Base-by-base conservation (phyloP, 768 basidiomycete species). In the Cytidiella melzeri region DNA sequence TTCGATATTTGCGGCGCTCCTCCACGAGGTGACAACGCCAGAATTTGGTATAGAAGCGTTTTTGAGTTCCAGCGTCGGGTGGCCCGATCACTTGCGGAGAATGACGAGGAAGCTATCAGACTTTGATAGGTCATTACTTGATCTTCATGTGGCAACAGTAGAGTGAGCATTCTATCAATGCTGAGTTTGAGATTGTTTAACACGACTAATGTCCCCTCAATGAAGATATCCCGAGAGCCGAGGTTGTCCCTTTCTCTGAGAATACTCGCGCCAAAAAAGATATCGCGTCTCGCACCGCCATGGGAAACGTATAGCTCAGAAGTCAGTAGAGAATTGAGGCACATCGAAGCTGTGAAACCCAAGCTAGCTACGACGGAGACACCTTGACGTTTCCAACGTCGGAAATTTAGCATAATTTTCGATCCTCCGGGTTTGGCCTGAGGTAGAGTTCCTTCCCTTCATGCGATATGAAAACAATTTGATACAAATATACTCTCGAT, bases 231-330 rank as follows among this genome's bases (percentile, higher is more conserved):
- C 54, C 54, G 54, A 44, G 21, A 41, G 23, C 54, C 54, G 54
- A 55, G 41, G 41, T 55, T 55, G 45, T 21, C 41, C 54, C 54
- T 52, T 47, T 28, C 39, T 49, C 45, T 55, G 54, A 37, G 54
- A 55, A 55, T 19, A 13, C 24, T 13, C 23, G 9, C 21, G 18
- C 47, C n/a, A 19, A 52, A 55, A 52, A 50, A 38, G 54, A 55
- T 55, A 55, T 43, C 38, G 26, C 43, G 20, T 23, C 51, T 20
- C 47, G 26, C 49, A 38, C 45, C 43, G 30, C 50, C 40, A 52
- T 45, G 51, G 47, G 46, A 55, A 30, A 37, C 38, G n/a, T 26
- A 10, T 44, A 26, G 24, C 50, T 48, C 30, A 46, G 43, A 50
- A 27, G 37, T 37, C 38, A 39, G 34, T 18, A 34, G 45, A 50